Base-by-base conservation (phyloP, 202 grass and related monocot genomes). In the Panicum virgatum region DNA sequence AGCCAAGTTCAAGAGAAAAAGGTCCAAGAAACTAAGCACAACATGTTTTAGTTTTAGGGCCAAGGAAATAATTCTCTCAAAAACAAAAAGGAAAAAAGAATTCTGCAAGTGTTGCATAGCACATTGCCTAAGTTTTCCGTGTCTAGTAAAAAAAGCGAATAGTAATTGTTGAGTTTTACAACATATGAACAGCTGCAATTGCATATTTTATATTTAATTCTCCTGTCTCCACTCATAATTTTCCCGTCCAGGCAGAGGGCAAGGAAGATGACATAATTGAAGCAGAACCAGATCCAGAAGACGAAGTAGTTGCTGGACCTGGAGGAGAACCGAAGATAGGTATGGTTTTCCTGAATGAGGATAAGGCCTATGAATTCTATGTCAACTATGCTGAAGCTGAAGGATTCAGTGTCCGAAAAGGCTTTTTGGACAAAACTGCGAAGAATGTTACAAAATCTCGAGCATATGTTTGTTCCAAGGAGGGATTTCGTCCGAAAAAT, bases 371-470 rank as follows among this genome's bases (percentile, higher is more conserved):
- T 52, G 91, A 97, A 44, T 94, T 92, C 46, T 94, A 94, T 82
- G 86, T 82, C 29, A 92, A 65, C 25, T 97, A 92, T 83, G 91
- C 91, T 79, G 78, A 58, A 71, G 87, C 78, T 70, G 64, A 75
- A 86, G 94, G 91, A 40, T 94, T 97, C 69, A 94, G 72, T 65
- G 80, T 97, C 22, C 67, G 91, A 65, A 97, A 97, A 90, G 94
- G 94, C 53, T 94, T 86, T 86, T 87, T 84, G 75, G 94, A 97
- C 45, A 93, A 86, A 90, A 89, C 91, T 60, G 62, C 76, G 1
- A 87, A 83, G 36, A 92, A 90, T 86, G 40, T 90, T 76, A 90
- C 71, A 5, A 97, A 75, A 86, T 90, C 88, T 68, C 85, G 81
- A 23, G 75, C 85, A 54, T 94, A 87, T 87, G 92, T 97, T 57